Percentiles rank a stretch among this genome's conserved stretches.
Evolutionary conservation across 495 filamentous ascomycete genomes (phyloP).

Genomic region (Neurospora tetraspora): DNA sequence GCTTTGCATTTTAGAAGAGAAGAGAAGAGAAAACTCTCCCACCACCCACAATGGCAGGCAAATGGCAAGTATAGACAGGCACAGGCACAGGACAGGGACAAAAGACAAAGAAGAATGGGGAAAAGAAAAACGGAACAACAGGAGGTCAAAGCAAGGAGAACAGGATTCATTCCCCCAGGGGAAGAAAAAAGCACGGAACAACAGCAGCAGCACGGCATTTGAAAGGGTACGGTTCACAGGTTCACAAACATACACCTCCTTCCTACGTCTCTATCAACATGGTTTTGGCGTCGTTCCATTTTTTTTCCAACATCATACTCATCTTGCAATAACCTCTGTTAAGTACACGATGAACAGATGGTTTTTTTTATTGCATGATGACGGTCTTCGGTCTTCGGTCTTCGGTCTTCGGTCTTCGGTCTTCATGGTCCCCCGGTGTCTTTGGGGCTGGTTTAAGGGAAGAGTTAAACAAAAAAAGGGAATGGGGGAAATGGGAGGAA

Average conservation of each 20-base stretch:
- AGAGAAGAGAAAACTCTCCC: neutral
- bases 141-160: neutral
- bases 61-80: neutral
- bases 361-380: neutral
- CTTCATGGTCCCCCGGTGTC: neutral
- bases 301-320: neutral
- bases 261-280: neutral
- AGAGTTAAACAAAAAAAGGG: neutral
- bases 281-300: neutral
- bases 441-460: neutral
- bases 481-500: neutral
- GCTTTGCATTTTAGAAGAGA: constrained; percentile 2
- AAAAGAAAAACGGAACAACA: neutral
- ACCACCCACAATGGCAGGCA: neutral
- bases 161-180: neutral
- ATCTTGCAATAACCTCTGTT: neutral
- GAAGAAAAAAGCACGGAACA: neutral
- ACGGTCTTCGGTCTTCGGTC: neutral
- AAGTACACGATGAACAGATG: neutral
- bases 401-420: neutral
- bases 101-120: neutral
- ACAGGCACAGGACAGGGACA: neutral
- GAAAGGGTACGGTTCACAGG: neutral
- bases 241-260: neutral
- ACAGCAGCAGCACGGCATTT: neutral